Base-by-base conservation (phyloP, 352 stramenopile species). In the Phytophthora pini region DNA sequence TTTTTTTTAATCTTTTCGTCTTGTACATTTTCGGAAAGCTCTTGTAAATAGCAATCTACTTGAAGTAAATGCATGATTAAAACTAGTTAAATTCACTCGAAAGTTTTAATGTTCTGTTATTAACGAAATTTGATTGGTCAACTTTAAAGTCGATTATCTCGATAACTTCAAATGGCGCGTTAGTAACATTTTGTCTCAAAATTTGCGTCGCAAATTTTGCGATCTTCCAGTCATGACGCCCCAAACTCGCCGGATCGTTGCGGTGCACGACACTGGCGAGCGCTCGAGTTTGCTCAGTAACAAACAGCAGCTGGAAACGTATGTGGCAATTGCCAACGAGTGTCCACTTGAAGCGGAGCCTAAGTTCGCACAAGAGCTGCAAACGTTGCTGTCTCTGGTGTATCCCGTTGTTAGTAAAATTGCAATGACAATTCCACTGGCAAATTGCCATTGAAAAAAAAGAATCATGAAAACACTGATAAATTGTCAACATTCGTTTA, bases 351-450 rank as follows among this genome's bases (percentile, higher is more conserved):
- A 71, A 59, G 17, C 56, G 0, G 68, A 78, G 24, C 60, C 52
- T 3, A 57, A 70, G 26, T 46, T 61, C 26, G 26, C 46, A 13
- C 53, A 70, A 22, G 80, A 89, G 56, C 60, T 86, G 24, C 43
- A 50, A 29, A 79, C 77, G 50, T 43, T 89, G 36, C 51, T 87
- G 6, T 58, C 59, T n/a, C 70, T 89, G 13, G 69, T 77, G 12
- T 79, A 79, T 46, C 80, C 17, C 1, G 78, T 87, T 24, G 64
- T 74, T 22, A 46, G 60, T 58, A 46, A 17, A 34, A 31, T 31
- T 40, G 17, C 17, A 20, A 20, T 20, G 17, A 20, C 17, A 20
- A 20, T 20, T 38, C 7, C 31, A 38, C 17, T 38, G 31, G 13
- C 10, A 40, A 40, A 11, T 40, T 15, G 9, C 34, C 7, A 40